These are phyloP conservation scores for Petunia axillaris DNA, from an alignment of 257 asterid species.

Conservation along the genomic window DNA sequence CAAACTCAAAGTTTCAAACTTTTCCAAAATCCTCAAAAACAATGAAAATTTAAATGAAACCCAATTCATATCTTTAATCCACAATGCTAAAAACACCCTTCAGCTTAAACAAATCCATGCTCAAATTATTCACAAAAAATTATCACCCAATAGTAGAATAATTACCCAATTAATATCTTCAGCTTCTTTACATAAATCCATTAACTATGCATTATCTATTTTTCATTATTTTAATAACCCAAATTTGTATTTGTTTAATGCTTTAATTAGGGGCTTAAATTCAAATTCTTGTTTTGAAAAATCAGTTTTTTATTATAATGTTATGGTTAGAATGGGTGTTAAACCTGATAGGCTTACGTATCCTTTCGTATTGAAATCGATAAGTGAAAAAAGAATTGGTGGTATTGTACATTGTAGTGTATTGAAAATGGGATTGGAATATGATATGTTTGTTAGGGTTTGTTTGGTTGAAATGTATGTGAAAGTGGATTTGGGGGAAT, in stretches of 20 bases:
- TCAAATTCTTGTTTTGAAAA: conserved; percentile 35
- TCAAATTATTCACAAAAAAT: conserved; percentile 27
- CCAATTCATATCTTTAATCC: conserved; percentile 43
- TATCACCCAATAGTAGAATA: conserved; percentile 30
- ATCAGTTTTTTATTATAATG: conserved; percentile 31
- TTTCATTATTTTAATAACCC: conserved; percentile 30
- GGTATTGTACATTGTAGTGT: conserved; percentile 33
- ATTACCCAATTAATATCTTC: conserved; percentile 46
- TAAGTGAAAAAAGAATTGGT: conserved; percentile 34
- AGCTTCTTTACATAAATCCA: conserved; percentile 25
- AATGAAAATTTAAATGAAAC: conserved; percentile 23
- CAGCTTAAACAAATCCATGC: conserved; percentile 43
- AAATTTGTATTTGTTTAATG: conserved; percentile 42
- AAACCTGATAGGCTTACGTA: conserved; percentile 42
- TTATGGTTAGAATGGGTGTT: conserved; percentile 35
- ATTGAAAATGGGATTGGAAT: conserved; percentile 46
- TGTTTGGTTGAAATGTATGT: conserved; percentile 50
- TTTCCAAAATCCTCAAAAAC: neutral
- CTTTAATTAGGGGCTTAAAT: conserved; percentile 41
- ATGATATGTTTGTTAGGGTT: conserved; percentile 49
- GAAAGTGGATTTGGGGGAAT: conserved; percentile 33
- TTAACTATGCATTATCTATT: conserved; percentile 32
- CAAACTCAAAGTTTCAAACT: neutral
- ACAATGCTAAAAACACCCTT: conserved; percentile 28
- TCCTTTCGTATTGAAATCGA: conserved; percentile 47